Evolutionary conservation across 1,139 yeast genomes (phyloP), one percentile per base, ranked within the genome.

Genomic region (Candida frijolesensis): DNA sequence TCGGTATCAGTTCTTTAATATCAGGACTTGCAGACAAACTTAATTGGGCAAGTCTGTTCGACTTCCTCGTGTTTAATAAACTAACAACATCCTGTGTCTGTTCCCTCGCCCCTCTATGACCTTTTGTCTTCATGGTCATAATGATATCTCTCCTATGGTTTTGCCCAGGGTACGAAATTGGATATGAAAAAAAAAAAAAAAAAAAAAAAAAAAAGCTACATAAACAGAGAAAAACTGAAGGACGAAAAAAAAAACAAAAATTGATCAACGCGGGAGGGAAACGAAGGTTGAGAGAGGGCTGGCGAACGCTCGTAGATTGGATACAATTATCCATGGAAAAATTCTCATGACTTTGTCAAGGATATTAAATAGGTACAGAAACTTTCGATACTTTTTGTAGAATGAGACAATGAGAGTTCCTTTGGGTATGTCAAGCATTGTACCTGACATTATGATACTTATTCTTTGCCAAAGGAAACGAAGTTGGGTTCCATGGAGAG

Each of bases 61-160:
- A 54, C 39, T 54, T 57, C 47, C 58, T 51, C 69, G 16, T 19
- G 22, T 38, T 38, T 22, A 38, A 9, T 32, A 22, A 22, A 10
- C 12, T 38, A 5, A 38, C 42, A n/a, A 38, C 10, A 38, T 38
- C 42, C 42, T 12, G 42, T 38, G 22, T 19, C 22, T 27, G 7
- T 4, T 7, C 10, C 22, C 22, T 19, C 2, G 16, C 10, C 27
- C 30, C 42, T 38, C 42, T 38, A 22, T 38, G 42, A 38, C 42
- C 18, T 19, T 38, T 38, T 6, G 42, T 22, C n/a, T 38, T 38
- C 30, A 38, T 38, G 30, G 30, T 19, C 42, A 38, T 38, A n/a
- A 7, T 38, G n/a, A 19, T 38, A n/a, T 12, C 22, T 14, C 11
- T 19, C 30, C 14, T 25, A 25, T 25, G 29, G 29, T 25, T 6